These are phyloP conservation scores for Macrotyloma uniflorum DNA, from an alignment of 306 rosid genomes.

Conservation along the genomic window DNA sequence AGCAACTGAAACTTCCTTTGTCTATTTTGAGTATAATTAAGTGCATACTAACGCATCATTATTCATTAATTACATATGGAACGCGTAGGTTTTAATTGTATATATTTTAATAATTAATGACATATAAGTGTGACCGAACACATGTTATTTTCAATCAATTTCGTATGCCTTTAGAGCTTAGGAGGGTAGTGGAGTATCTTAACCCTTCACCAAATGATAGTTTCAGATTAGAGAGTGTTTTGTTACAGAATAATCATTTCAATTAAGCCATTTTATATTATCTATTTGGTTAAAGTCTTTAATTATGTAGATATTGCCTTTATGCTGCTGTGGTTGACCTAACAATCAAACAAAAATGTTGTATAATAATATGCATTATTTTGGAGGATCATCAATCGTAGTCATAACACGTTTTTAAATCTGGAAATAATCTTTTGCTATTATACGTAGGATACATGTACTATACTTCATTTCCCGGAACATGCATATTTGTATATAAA, in stretches of 20 bases:
- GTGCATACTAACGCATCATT: neutral
- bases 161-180: slow-evolving; percentile 11
- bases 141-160: slow-evolving; percentile 10
- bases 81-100: neutral
- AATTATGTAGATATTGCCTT: neutral
- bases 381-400: neutral
- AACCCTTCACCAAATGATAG: neutral
- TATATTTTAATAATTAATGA: slow-evolving; percentile 7
- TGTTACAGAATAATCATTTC: neutral
- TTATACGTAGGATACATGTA: neutral
- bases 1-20: neutral
- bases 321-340: slow-evolving; percentile 10
- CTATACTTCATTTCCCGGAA: neutral
- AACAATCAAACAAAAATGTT: neutral
- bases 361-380: neutral
- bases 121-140: slow-evolving; percentile 19
- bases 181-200: neutral
- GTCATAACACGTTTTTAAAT: neutral
- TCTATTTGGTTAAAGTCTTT: neutral
- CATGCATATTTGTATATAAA: neutral
- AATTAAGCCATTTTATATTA: neutral
- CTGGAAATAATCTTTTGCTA: neutral
- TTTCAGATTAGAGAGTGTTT: neutral
- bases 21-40: neutral
- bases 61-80: neutral